phyloP scores from a whole-genome alignment of 2,329 filamentous ascomycete species.

The Gyromitra esculenta region DNA sequence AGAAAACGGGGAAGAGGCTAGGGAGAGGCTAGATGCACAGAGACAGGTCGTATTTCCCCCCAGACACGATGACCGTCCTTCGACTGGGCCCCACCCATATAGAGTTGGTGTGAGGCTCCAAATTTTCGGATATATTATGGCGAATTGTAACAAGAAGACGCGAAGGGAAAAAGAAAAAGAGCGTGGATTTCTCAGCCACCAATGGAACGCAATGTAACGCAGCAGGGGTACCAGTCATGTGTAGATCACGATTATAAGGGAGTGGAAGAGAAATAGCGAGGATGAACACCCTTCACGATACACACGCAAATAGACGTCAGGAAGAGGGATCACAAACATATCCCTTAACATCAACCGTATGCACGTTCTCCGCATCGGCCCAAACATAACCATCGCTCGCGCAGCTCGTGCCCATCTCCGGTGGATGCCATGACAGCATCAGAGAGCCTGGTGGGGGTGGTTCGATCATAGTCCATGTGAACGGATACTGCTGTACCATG shows the following conservation, averaged over 20 bases:
- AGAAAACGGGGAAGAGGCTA: constrained; percentile 8
- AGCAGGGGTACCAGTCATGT: constrained; percentile 16
- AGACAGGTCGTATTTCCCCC: constrained; percentile 27
- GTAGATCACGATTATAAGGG: not conserved
- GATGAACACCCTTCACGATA: constrained; percentile 18
- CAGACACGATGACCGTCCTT: not conserved
- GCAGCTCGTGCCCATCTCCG: constrained; percentile 73
- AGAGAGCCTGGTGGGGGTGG: constrained; percentile 82
- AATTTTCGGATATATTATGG: constrained; percentile 25
- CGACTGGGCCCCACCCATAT: not conserved
- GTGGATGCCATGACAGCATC: constrained; percentile 87
- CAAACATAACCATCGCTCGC: constrained; percentile 93
- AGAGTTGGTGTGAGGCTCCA: constrained; percentile 11
- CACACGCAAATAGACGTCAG: constrained; percentile 10
- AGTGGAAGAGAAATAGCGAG: constrained; percentile 3
- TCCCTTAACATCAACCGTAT: constrained; percentile 76
- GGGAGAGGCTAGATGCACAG: constrained; percentile 16
- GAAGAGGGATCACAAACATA: constrained; percentile 65
- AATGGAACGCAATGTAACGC: constrained; percentile 24
- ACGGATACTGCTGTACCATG: constrained; percentile 84
- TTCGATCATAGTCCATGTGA: constrained; percentile 93
- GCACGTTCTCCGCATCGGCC: constrained; percentile 81
- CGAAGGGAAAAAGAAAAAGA: constrained; percentile 16
- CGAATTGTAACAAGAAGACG: constrained; percentile 66
- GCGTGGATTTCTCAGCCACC: constrained; percentile 46